A percentile compares a stretch with the other conserved stretches of the same genome.
Evolutionary conservation across 2,329 filamentous ascomycete species (phyloP).

Genomic region (Neoscytalidium dimidiatum): DNA sequence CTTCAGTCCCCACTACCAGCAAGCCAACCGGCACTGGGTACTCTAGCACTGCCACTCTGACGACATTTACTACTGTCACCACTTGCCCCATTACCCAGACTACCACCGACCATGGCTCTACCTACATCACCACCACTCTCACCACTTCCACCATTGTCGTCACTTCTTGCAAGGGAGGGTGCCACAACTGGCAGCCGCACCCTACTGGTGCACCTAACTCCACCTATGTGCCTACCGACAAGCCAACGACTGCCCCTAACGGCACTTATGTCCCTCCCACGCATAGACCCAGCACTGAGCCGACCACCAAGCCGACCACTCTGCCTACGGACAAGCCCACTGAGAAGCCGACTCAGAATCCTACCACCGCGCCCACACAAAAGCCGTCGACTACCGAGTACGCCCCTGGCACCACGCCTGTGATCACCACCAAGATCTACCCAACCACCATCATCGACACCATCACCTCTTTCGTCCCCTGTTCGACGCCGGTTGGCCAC

Average conservation of each 20-base stretch:
- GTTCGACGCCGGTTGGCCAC: constrained; percentile 38
- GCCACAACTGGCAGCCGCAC: constrained; percentile 25
- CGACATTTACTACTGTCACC: constrained; percentile 35
- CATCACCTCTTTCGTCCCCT: constrained; percentile 39
- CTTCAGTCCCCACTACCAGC: background rate
- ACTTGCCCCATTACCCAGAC: constrained; percentile 35
- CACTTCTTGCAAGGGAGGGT: constrained; percentile 41
- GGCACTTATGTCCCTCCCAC: background rate
- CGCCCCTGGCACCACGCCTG: constrained; percentile 21
- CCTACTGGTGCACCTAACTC: constrained; percentile 14
- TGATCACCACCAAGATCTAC: constrained; percentile 16
- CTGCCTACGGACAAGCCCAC: background rate
- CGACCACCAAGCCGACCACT: constrained; percentile 7
- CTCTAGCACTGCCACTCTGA: constrained; percentile 20
- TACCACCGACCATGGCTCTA: constrained; percentile 23
- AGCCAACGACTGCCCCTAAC: background rate
- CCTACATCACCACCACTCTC: constrained; percentile 32
- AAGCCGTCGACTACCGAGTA: constrained; percentile 1
- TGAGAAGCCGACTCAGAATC: background rate
- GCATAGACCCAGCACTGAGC: background rate
- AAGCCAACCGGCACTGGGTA: background rate
- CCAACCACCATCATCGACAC: constrained; percentile 35
- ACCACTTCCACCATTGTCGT: constrained; percentile 41
- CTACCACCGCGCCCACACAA: background rate
- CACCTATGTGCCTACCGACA: constrained; percentile 4